Evolutionary conservation across 2,329 filamentous ascomycete species (phyloP).

Genomic region (Spiromastix sp.): DNA sequence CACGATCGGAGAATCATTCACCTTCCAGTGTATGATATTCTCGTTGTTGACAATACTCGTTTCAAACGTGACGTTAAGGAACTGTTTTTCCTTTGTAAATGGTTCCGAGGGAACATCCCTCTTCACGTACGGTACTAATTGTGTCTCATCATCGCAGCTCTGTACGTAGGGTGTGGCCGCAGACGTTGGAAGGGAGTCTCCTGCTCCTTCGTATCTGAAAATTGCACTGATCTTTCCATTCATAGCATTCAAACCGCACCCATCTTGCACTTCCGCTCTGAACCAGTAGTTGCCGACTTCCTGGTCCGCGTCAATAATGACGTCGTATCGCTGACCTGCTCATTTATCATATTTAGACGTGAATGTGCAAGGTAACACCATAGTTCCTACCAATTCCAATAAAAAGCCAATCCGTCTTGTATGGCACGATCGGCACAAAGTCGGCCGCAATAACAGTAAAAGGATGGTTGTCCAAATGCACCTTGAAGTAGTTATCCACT

Average conservation of each 20-base stretch:
- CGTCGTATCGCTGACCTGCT: conserved; percentile 33
- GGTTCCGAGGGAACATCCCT: conserved; percentile 14
- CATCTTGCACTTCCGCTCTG: conserved; percentile 5
- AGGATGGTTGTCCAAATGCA: conserved; percentile 9
- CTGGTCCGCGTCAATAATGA: conserved; percentile 37
- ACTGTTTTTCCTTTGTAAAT: conserved; percentile 11
- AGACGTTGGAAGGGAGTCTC: conserved; percentile 5
- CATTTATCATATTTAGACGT: neutral
- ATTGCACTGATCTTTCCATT: conserved; percentile 5
- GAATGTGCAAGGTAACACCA: neutral
- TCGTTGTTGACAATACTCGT: conserved; percentile 10
- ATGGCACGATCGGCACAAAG: conserved; percentile 4
- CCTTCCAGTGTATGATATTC: conserved; percentile 15
- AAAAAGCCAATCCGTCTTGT: conserved; percentile 6
- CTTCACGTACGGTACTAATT: conserved; percentile 15
- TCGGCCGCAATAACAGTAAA: conserved; percentile 7
- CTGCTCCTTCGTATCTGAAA: conserved; percentile 7
- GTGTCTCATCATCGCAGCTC: conserved; percentile 11
- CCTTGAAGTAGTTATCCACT: conserved; percentile 6
- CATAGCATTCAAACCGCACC: conserved; percentile 4
- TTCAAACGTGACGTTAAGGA: conserved; percentile 14
- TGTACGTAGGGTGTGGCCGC: conserved; percentile 9
- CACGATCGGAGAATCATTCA: conserved; percentile 33
- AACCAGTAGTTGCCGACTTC: conserved; percentile 33
- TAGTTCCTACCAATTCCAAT: conserved; percentile 9